Evolutionary conservation across 345 rosid genomes (phyloP).

Genomic region (Populus pruinosa): DNA sequence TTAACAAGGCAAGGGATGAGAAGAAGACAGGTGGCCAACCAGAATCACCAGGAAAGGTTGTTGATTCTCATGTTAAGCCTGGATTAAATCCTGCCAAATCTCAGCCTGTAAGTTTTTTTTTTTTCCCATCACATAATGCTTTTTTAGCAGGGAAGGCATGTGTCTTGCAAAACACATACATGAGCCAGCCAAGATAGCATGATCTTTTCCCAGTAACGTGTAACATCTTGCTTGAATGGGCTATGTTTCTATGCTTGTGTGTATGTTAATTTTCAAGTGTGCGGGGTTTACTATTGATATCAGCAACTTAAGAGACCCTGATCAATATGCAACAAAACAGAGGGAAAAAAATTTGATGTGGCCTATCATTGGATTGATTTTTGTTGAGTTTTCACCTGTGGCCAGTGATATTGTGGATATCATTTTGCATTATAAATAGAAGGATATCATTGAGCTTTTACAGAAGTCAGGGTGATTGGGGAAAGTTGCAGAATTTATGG

Average conservation of each 20-base stretch:
- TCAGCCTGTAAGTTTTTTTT: constrained; percentile 58
- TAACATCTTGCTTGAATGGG: background rate
- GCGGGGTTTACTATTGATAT: background rate
- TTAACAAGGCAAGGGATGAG: constrained; percentile 92
- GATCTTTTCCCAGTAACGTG: background rate
- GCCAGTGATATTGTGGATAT: background rate
- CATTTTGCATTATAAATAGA: background rate
- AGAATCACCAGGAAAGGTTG: constrained; percentile 57
- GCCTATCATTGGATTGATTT: background rate
- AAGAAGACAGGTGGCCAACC: constrained; percentile 80
- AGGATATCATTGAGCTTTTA: background rate
- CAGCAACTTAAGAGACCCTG: background rate
- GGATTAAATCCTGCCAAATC: constrained; percentile 65
- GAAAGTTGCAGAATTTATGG: background rate
- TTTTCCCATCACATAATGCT: background rate
- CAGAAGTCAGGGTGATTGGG: background rate
- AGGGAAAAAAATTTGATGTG: background rate
- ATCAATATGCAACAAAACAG: background rate
- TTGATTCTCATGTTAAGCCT: constrained; percentile 45
- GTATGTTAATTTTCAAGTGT: background rate
- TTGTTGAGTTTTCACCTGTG: background rate
- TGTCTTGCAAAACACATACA: background rate
- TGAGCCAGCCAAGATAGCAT: background rate
- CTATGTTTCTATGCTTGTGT: background rate
- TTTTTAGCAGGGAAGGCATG: background rate